Base-by-base conservation (phyloP, 768 basidiomycete species). In the Kwoniella sp. region DNA sequence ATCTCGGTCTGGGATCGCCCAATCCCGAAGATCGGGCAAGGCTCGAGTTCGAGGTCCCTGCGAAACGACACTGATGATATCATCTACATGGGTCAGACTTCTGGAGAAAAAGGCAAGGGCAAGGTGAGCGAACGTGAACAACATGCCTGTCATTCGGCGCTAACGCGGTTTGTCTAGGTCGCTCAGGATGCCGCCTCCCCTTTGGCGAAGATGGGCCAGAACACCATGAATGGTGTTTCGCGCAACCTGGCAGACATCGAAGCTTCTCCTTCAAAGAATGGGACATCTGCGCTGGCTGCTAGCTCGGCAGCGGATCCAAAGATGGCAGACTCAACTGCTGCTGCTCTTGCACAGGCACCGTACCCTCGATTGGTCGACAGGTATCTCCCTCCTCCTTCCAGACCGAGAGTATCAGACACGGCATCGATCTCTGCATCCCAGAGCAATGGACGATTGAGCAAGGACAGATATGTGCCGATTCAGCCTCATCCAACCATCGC, bases 101-200 rank as follows among this genome's bases (percentile, higher is more conserved):
- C 41, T 17, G 17, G 41, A 7, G 41, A 45, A 8, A 45, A 45
- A 26, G 51, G 51, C 51, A 52, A 52, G 51, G 51, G 51, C 51
- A 52, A 52, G 51, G 51, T 52, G 51, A 30, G 51, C n/a, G n/a
- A n/a, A n/a, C n/a, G n/a, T n/a, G n/a, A n/a, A n/a, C n/a, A n/a
- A n/a, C n/a, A n/a, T n/a, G n/a, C n/a, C n/a, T n/a, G n/a, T n/a
- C n/a, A n/a, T n/a, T n/a, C n/a, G n/a, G n/a, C n/a, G n/a, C n/a
- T 45, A 45, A 20, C 5, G 41, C 11, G 17, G 8, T 45, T 45
- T 11, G 13, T 34, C 17, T 9, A 45, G 41, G 41, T 17, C 15
- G 15, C 41, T 45, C 8, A 45, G 17, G 41, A 45, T 3, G 41
- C 20, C 17, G 41, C 41, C 20, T 45, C 41, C 8, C 41, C 41